These are phyloP conservation scores for Mycena kentingensis DNA, from an alignment of 768 basidiomycete species.

Conservation along the genomic window DNA sequence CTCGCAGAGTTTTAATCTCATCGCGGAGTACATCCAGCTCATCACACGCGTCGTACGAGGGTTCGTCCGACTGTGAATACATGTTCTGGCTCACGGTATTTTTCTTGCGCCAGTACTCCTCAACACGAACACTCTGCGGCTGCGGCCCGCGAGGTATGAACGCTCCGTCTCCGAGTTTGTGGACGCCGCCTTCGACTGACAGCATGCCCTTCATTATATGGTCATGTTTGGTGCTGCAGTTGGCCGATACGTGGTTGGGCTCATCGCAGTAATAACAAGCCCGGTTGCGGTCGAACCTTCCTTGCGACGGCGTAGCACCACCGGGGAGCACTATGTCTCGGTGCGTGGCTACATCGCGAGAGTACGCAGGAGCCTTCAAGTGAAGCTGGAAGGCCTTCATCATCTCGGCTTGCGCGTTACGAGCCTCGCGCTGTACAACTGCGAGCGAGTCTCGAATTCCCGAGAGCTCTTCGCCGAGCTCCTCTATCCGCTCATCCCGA, in stretches of 20 bases:
- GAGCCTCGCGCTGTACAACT: slow-evolving; percentile 1
- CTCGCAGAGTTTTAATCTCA: slow-evolving; percentile 11
- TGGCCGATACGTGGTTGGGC: neutral
- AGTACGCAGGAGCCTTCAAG: neutral
- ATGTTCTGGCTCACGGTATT: slow-evolving; percentile 4
- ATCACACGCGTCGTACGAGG: neutral
- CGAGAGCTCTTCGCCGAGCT: slow-evolving; percentile 2
- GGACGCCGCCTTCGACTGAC: slow-evolving; percentile 2
- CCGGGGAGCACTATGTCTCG: neutral
- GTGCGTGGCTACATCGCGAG: neutral
- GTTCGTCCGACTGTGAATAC: neutral
- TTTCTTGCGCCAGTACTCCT: slow-evolving; percentile 13
- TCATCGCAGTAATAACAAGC: slow-evolving; percentile 11
- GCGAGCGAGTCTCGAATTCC: slow-evolving; percentile 3
- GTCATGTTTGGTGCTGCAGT: neutral
- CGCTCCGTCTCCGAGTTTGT: neutral
- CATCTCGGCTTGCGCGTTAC: slow-evolving; percentile 8
- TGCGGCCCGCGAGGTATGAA: slow-evolving; percentile 8
- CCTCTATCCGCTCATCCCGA: slow-evolving; percentile 4
- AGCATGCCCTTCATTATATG: slow-evolving; percentile 4
- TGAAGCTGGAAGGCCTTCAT: slow-evolving; percentile 3
- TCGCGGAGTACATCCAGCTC: slow-evolving; percentile 7
- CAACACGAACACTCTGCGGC: neutral
- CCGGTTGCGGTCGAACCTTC: neutral
- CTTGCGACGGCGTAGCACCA: slow-evolving; percentile 1